Percentiles rank a stretch among this genome's conserved stretches.
Evolutionary conservation across 441 rosid genomes (phyloP).

Genomic region (Melastoma candidum): DNA sequence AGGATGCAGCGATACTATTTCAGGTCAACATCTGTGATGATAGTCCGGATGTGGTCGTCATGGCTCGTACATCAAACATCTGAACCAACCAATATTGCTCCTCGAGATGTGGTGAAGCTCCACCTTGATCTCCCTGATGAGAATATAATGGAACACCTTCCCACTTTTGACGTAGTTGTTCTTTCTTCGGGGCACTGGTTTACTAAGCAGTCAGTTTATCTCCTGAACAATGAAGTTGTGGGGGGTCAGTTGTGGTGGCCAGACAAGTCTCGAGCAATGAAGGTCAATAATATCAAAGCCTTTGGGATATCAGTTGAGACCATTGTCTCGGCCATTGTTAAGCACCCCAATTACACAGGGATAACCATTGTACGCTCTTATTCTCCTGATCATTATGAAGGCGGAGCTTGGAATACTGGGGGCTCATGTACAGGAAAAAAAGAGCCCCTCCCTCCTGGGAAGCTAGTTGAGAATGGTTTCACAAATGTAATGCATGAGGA

Average conservation of each 20-base stretch:
- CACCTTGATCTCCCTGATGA: slow-evolving; percentile 75
- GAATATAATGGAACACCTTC: slow-evolving; percentile 56
- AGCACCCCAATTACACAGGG: slow-evolving; percentile 73
- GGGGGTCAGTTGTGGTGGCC: slow-evolving; percentile 98
- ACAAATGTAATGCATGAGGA: slow-evolving; percentile 70
- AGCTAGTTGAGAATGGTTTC: slow-evolving; percentile 70
- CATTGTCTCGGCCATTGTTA: slow-evolving; percentile 43
- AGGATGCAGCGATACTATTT: slow-evolving; percentile 84
- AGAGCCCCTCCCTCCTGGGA: slow-evolving; percentile 45
- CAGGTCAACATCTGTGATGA: slow-evolving; percentile 55
- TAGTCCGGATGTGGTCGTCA: slow-evolving; percentile 88
- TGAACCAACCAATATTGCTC: slow-evolving; percentile 57
- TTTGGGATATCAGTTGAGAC: slow-evolving; percentile 84
- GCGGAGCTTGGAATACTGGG: slow-evolving; percentile 95
- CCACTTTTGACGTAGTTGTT: slow-evolving; percentile 61
- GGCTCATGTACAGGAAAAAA: slow-evolving; percentile 92
- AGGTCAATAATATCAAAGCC: slow-evolving; percentile 72
- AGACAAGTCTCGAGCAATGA: slow-evolving; percentile 51
- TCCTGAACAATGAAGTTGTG: slow-evolving; percentile 66
- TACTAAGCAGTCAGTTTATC: slow-evolving; percentile 83
- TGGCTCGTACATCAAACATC: slow-evolving; percentile 78
- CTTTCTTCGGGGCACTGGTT: slow-evolving; percentile 98
- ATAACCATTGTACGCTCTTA: slow-evolving; percentile 64
- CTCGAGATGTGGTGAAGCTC: slow-evolving; percentile 65
- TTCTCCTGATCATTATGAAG: slow-evolving; percentile 95